These are phyloP conservation scores for Talaromyces sp. DNA, from an alignment of 2,329 filamentous ascomycete genomes.

Conservation along the genomic window DNA sequence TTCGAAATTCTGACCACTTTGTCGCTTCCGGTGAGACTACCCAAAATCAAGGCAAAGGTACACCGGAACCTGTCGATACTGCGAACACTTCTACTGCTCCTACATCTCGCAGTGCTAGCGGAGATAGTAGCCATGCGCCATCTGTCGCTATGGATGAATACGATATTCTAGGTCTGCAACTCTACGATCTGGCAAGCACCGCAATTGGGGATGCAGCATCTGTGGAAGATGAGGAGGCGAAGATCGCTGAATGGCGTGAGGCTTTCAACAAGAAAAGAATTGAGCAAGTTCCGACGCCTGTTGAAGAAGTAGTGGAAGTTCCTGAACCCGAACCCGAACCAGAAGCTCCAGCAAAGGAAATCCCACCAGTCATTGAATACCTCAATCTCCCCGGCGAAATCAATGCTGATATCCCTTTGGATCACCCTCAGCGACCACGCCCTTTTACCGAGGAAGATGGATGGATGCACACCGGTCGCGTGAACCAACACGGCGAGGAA, in stretches of 20 bases:
- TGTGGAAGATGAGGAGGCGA: slow-evolving; percentile 11
- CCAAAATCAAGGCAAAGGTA: not conserved
- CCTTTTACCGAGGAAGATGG: slow-evolving; percentile 30
- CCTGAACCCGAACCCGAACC: not conserved
- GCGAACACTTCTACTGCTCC: slow-evolving; percentile 2
- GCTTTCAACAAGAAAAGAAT: slow-evolving; percentile 14
- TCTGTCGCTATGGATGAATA: slow-evolving; percentile 8
- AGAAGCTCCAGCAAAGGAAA: not conserved
- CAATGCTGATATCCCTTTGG: slow-evolving; percentile 17
- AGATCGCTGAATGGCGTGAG: slow-evolving; percentile 12
- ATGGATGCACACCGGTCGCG: slow-evolving; percentile 30
- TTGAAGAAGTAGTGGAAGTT: not conserved
- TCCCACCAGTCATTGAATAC: not conserved
- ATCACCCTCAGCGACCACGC: slow-evolving; percentile 22
- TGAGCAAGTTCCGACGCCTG: not conserved
- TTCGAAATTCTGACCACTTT: slow-evolving; percentile 16
- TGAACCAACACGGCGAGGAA: slow-evolving; percentile 31
- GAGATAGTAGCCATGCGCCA: slow-evolving; percentile 8
- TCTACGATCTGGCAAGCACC: slow-evolving; percentile 22
- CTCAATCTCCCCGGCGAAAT: slow-evolving; percentile 14
- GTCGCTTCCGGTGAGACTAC: not conserved
- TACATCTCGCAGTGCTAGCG: slow-evolving; percentile 13
- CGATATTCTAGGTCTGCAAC: slow-evolving; percentile 17
- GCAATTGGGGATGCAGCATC: slow-evolving; percentile 18
- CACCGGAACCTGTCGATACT: slow-evolving; percentile 9